phyloP scores from a whole-genome alignment of 116 monocot genomes.

The Dioscorea cayenensis region DNA sequence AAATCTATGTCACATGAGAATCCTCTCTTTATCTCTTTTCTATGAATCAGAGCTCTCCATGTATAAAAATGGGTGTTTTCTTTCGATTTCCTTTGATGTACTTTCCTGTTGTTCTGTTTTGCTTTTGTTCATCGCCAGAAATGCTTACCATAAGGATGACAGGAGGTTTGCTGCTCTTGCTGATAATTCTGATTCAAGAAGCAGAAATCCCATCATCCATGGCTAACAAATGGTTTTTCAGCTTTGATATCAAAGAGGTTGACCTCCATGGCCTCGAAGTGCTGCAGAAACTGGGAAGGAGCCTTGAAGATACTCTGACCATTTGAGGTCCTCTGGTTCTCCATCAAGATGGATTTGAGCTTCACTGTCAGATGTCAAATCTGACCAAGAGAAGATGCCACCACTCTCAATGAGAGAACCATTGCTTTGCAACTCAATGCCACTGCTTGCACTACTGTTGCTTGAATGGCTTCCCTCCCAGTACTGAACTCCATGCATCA shows the following conservation, averaged over 20 bases:
- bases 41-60: slow-evolving; percentile 9
- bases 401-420: slow-evolving; percentile 14
- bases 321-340: slow-evolving; percentile 40
- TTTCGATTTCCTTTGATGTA: not conserved
- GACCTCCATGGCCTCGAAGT: slow-evolving; percentile 13
- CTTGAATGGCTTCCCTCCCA: slow-evolving; percentile 16
- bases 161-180: not conserved
- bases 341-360: slow-evolving; percentile 10
- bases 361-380: slow-evolving; percentile 20
- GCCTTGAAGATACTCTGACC: slow-evolving; percentile 50
- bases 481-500: not conserved
- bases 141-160: not conserved
- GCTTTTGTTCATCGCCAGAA: not conserved
- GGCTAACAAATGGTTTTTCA: slow-evolving; percentile 24
- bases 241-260: slow-evolving; percentile 22
- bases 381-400: slow-evolving; percentile 27
- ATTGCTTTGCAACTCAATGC: slow-evolving; percentile 20
- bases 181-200: slow-evolving; percentile 4
- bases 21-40: no score
- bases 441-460: slow-evolving; percentile 6
- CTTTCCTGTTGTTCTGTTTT: not conserved
- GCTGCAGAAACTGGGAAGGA: slow-evolving; percentile 19
- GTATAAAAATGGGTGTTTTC: slow-evolving; percentile 2
- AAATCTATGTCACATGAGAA: no score
- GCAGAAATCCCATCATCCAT: not conserved